phyloP scores from a whole-genome alignment of 2,329 filamentous ascomycete species.

The Neoscytalidium dimidiatum region DNA sequence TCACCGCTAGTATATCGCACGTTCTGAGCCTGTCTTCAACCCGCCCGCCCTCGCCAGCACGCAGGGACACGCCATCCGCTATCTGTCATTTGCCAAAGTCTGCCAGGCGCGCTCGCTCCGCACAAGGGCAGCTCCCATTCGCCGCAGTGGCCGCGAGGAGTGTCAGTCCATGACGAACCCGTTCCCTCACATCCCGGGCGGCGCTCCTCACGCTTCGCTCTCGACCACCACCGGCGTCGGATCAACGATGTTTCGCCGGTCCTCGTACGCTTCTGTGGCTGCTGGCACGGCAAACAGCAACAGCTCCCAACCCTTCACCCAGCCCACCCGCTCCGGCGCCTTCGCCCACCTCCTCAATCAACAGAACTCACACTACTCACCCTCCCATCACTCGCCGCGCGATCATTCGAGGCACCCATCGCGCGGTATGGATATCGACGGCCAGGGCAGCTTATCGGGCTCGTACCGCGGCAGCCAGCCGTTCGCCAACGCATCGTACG shows the following conservation, averaged over 20 bases:
- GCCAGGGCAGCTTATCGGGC: slow-evolving; percentile 2
- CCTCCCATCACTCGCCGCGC: slow-evolving; percentile 23
- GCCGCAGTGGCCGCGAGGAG: slow-evolving; percentile 9
- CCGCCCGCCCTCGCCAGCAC: background rate
- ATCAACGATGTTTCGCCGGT: slow-evolving; percentile 46
- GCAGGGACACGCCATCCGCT: background rate
- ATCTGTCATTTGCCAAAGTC: background rate
- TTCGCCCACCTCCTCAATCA: slow-evolving; percentile 60
- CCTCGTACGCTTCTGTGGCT: slow-evolving; percentile 64
- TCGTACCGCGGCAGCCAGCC: background rate
- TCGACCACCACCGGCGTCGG: slow-evolving; percentile 16
- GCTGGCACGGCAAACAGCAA: slow-evolving; percentile 49
- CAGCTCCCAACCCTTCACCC: slow-evolving; percentile 36
- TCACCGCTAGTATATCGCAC: slow-evolving; percentile 19
- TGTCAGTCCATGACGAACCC: slow-evolving; percentile 19
- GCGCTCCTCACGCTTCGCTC: slow-evolving; percentile 15
- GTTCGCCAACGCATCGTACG: slow-evolving; percentile 29
- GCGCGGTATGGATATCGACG: slow-evolving; percentile 41
- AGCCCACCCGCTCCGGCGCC: slow-evolving; percentile 41
- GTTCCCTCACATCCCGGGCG: background rate
- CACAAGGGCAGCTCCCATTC: slow-evolving; percentile 6
- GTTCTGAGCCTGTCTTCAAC: slow-evolving; percentile 9
- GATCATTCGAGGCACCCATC: slow-evolving; percentile 34
- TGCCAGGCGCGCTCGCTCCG: background rate
- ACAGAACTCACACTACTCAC: slow-evolving; percentile 33